Evolutionary conservation across 2,329 filamentous ascomycete genomes (phyloP), one percentile per base, ranked within the genome.

Genomic region (Aureobasidium vineae): DNA sequence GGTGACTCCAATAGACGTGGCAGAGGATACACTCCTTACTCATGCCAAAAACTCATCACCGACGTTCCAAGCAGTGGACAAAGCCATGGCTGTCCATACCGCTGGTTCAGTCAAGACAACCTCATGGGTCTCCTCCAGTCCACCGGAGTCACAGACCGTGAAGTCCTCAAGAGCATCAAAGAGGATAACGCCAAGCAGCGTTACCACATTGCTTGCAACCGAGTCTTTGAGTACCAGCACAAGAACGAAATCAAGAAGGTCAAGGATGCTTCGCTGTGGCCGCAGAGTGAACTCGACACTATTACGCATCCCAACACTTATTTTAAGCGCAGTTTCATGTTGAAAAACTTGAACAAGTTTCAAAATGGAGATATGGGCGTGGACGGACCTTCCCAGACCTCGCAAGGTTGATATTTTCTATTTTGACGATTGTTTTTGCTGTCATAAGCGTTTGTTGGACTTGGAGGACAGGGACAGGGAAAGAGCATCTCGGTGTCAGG

Each of bases 241-340:
- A 93, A 90, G 72, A 75, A 71, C 28, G 79, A 83, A 72, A 76
- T 83, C 23, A 82, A 80, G 70, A 81, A 80, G 74, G 76, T 82
- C 36, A 83, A 82, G 73, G 80, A 83, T 23, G 77, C 82, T 56
- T 76, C 75, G 5, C 74, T 75, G 0, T 82, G 80, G 81, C 75
- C 76, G 15, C 77, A 88, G 7, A 86, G 87, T 19, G 91, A 97
- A 76, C 82, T 97, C 49, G 94, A 98, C 78, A 98, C 94, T 0
- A 96, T 99, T 75, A 88, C 97, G 26, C 95, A 99, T 78, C 95
- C 95, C 13, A 99, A 99, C 76, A 93, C 94, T 70, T 99, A 97
- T 79, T 99, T 98, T 79, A 97, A 97, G 83, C 85, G 94, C 66
- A 96, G 92, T 76, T 98, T 92, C 77, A 74, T 96, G 71, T 80